These are phyloP conservation scores for Jatropha curcas DNA, from an alignment of 345 rosid genomes.

Conservation along the genomic window DNA sequence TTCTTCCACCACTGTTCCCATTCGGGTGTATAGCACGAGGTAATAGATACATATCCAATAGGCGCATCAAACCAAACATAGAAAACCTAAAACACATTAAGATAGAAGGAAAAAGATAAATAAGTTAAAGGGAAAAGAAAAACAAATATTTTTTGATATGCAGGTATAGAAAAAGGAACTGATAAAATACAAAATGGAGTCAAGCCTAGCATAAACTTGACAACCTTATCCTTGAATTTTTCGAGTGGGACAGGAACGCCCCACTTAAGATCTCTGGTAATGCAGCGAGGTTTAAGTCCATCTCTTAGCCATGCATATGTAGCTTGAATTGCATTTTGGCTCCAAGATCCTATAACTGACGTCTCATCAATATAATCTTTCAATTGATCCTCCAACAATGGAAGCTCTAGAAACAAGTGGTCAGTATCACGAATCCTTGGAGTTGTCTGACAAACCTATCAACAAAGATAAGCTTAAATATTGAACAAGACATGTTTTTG, in stretches of 20 bases:
- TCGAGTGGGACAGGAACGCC: constrained; percentile 96
- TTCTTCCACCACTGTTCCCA: constrained; percentile 99
- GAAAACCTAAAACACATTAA: constrained; percentile 63
- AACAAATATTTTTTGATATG: neutral
- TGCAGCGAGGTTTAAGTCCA: constrained; percentile 80
- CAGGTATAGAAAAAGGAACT: neutral
- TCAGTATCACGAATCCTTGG: constrained; percentile 73
- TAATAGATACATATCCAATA: constrained; percentile 89
- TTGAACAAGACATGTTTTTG: no score
- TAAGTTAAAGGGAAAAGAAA: neutral
- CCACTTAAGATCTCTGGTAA: constrained; percentile 98
- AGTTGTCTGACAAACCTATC: constrained; percentile 63
- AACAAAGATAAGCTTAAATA: neutral
- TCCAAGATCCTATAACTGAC: constrained; percentile 87
- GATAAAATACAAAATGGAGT: neutral
- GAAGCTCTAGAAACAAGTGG: constrained; percentile 96
- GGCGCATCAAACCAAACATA: constrained; percentile 99
- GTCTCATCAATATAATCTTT: constrained; percentile 62
- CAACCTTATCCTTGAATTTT: constrained; percentile 46
- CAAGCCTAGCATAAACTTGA: neutral
- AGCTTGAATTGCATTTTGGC: constrained; percentile 89
- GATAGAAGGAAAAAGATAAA: neutral
- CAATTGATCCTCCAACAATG: constrained; percentile 65
- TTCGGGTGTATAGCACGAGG: constrained; percentile 81
- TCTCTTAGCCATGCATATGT: constrained; percentile 92